Evolutionary conservation across 345 rosid species (phyloP).

Genomic region (Eucalyptus lansdowneana): DNA sequence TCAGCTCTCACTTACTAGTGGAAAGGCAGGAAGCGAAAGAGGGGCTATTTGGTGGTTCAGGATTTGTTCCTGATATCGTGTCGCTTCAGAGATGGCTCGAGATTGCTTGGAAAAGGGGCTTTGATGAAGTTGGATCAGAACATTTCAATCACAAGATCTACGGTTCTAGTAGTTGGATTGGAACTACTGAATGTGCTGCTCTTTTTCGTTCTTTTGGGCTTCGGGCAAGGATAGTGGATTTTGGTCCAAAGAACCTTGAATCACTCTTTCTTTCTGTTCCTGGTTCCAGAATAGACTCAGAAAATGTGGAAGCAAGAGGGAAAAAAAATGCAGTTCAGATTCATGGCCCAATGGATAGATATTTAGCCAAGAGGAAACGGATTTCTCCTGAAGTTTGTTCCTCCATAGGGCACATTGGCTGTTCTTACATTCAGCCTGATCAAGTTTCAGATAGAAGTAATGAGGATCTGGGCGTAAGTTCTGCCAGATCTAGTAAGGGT

Average conservation of each 20-base stretch:
- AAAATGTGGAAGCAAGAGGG: neutral
- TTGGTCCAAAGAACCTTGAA: conserved; percentile 47
- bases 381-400: neutral
- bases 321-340: conserved; percentile 21
- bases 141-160: conserved; percentile 38
- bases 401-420: neutral
- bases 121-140: conserved; percentile 47
- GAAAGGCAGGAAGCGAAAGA: conserved; percentile 29
- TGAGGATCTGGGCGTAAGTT: neutral
- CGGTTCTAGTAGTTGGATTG: conserved; percentile 50
- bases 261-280: conserved; percentile 54
- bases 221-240: conserved; percentile 64
- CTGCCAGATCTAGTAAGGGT: conserved; percentile 10
- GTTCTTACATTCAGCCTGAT: neutral
- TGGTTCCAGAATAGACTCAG: conserved; percentile 25
- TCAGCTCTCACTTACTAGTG: conserved; percentile 48
- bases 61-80: conserved; percentile 62
- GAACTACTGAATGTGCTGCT: conserved; percentile 76
- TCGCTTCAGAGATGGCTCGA: conserved; percentile 79
- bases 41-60: conserved; percentile 47
- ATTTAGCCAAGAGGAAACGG: conserved; percentile 4
- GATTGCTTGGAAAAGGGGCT: conserved; percentile 70
- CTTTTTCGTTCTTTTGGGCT: conserved; percentile 68
- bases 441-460: neutral
- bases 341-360: conserved; percentile 69